These are phyloP conservation scores for Stereum hirsutum DNA, from an alignment of 1,284 basidiomycete species.

Conservation along the genomic window DNA sequence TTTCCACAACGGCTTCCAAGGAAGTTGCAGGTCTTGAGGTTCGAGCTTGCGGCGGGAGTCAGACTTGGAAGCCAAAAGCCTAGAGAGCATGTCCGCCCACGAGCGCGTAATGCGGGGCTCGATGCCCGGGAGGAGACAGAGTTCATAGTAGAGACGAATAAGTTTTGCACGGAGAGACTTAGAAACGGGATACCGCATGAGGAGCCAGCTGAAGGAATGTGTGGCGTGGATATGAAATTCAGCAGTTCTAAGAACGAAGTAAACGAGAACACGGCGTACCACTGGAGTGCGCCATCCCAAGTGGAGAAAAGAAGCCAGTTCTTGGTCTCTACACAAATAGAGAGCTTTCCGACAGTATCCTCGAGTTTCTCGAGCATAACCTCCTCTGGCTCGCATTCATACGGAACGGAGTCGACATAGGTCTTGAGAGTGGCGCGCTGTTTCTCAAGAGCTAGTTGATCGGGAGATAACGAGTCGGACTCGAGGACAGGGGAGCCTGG, in stretches of 20 bases:
- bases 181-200: constrained; percentile 74
- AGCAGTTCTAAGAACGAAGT: background rate
- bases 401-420: constrained; percentile 67
- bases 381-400: constrained; percentile 66
- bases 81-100: constrained; percentile 68
- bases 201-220: constrained; percentile 56
- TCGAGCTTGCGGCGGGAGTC: constrained; percentile 58
- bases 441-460: constrained; percentile 33
- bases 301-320: constrained; percentile 64
- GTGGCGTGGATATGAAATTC: background rate
- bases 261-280: constrained; percentile 32
- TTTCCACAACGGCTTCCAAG: constrained; percentile 71
- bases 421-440: constrained; percentile 49
- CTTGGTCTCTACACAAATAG: constrained; percentile 66
- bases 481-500: constrained; percentile 31
- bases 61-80: constrained; percentile 57
- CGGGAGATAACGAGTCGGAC: constrained; percentile 18
- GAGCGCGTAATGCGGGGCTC: constrained; percentile 62
- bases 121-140: constrained; percentile 66
- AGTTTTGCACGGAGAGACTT: constrained; percentile 71
- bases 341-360: constrained; percentile 62
- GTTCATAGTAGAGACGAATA: constrained; percentile 74
- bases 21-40: constrained; percentile 58
- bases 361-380: constrained; percentile 74
- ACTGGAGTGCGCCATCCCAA: constrained; percentile 71